These are phyloP conservation scores for Terana coerulea DNA, from an alignment of 768 basidiomycete species.

Conservation along the genomic window DNA sequence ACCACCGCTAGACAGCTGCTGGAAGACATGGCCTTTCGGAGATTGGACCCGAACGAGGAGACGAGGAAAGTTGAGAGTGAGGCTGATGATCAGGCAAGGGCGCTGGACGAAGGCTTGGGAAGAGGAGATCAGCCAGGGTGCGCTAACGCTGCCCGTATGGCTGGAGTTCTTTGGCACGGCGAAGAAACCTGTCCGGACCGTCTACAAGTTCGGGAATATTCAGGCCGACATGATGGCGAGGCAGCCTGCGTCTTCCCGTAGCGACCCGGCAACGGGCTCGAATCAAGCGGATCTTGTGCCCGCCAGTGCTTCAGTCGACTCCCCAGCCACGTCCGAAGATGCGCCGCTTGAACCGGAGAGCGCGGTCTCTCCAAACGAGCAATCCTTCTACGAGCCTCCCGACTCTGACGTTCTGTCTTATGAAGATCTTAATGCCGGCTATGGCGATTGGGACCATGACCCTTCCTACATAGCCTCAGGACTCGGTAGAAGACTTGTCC, in stretches of 20 bases:
- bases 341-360: not conserved
- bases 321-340: not conserved
- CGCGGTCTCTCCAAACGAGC: no score
- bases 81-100: slow-evolving; percentile 53
- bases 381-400: no score
- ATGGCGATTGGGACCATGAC: not conserved
- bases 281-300: no score
- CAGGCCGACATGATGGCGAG: no score
- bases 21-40: slow-evolving; percentile 39
- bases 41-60: slow-evolving; percentile 43
- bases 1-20: slow-evolving; percentile 45
- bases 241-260: no score
- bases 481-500: no score
- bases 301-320: no score
- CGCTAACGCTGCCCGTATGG: slow-evolving; percentile 48
- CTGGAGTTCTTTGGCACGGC: slow-evolving; percentile 46
- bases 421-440: not conserved
- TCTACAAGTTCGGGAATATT: no score
- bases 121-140: slow-evolving; percentile 11
- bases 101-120: slow-evolving; percentile 58
- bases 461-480: no score
- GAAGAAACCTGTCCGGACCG: no score
- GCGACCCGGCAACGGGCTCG: no score
- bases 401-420: not conserved
- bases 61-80: slow-evolving; percentile 54